Evolutionary conservation across 257 asterid species (phyloP), one percentile per base, ranked within the genome.

Genomic region (Plantago major): DNA sequence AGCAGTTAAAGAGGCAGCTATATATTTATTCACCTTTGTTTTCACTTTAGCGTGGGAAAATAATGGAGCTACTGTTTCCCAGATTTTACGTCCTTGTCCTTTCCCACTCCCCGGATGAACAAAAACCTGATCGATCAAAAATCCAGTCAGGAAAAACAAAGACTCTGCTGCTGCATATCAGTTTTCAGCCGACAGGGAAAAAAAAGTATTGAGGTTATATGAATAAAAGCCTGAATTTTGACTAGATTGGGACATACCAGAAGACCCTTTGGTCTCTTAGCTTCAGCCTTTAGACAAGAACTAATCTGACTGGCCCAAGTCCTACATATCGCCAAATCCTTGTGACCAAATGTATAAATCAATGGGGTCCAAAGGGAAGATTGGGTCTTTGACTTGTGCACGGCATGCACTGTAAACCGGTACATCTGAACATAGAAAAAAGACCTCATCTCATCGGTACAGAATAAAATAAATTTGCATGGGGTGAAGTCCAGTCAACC

Each of bases 81-180:
- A 93, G 67, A 80, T 74, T 63, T 72, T 80, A 65, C 86, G 69
- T 62, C 97, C 97, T 42, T 85, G 81, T 66, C 87, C 89, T 78
- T 93, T 89, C 67, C 97, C 99, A 75, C 99, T 89, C 81, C 69
- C 77, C 70, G 99, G 99, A 73, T 93, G 82, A 67, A 93, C 86
- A 67, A 93, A 82, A 72, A 93, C 97, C 99, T 93, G 75, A 79
- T 72, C 74, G 69, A 63, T 73, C 71, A 74, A 73, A 71, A 66
- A 70, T 62, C 62, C 63, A 63, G 67, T 53, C 56, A 43, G 44
- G 48, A 62, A 17, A 61, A 50, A 43, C 33, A 54, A 63, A 19
- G 48, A 60, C 22, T 54, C 13, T 33, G 57, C 66, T 58, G 33
- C 52, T 64, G 65, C 52, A 47, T 55, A 65, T 72, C 30, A 65